These are phyloP conservation scores for Candida loeiensis DNA, from an alignment of 805 yeast genomes.

Conservation along the genomic window DNA sequence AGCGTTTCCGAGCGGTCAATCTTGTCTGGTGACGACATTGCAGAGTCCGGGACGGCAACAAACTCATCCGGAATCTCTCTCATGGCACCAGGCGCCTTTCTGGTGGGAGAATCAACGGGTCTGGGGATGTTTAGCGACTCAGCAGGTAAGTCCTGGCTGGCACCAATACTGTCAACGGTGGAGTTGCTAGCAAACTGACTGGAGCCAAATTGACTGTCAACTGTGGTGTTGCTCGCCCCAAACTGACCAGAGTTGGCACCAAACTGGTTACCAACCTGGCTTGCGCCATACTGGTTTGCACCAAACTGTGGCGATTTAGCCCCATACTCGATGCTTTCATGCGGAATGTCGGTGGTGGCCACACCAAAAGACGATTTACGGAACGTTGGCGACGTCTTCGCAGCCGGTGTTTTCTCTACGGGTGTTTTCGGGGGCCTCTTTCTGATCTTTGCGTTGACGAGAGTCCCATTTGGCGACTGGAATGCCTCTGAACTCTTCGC, in stretches of 20 bases:
- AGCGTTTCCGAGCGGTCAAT: constrained; percentile 1
- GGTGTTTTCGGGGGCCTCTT: too few species aligned
- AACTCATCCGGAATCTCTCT: not conserved
- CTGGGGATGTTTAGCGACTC: not conserved
- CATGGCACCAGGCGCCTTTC: not conserved
- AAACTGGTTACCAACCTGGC: too few species aligned
- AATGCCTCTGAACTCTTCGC: too few species aligned
- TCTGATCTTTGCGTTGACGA: too few species aligned
- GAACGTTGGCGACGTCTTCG: not conserved
- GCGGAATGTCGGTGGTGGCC: not conserved
- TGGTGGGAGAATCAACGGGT: not conserved
- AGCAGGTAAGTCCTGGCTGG: constrained; percentile 2
- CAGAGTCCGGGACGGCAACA: constrained; percentile 1
- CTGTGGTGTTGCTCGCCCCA: too few species aligned
- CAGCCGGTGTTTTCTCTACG: too few species aligned
- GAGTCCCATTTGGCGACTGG: too few species aligned
- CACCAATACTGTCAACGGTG: not conserved
- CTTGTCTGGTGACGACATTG: constrained; percentile 4
- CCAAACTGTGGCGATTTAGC: not conserved
- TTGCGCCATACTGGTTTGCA: not conserved
- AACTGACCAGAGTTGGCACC: too few species aligned
- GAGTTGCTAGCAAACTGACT: too few species aligned
- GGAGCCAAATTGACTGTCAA: too few species aligned
- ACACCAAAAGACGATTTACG: not conserved
- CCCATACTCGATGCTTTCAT: not conserved